Base-by-base conservation (phyloP, 331 rosid species). In the Erythrophleum ivorense region DNA sequence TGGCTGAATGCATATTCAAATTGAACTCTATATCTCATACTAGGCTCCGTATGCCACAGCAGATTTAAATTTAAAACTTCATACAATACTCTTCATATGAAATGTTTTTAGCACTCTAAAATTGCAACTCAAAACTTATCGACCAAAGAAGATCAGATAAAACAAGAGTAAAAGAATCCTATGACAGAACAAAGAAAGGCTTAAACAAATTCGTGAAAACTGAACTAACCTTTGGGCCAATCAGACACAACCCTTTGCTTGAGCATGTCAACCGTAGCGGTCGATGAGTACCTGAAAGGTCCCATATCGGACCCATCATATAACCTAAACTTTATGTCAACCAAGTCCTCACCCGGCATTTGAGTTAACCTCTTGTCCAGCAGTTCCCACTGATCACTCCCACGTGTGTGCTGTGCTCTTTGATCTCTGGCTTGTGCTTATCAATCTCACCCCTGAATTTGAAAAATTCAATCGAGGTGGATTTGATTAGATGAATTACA, bases 271-370 rank as follows among this genome's bases (percentile, higher is more conserved):
- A 94, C 92, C 4, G 98, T 94, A 6, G 97, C 93, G 15, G 97
- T 87, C 34, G 97, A 81, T 9, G 98, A 94, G 88, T 94, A 94
- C 77, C 91, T 88, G 80, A 94, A 91, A 8, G 98, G 97, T 36
- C 98, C 98, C 46, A 92, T 85, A 78, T 94, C 97, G 73, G 97
- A 90, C 65, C 98, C 97, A 88, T 92, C 97, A 82, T 91, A 89
- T 79, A 94, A 71, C 87, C 98, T 84, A 82, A 94, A 94, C 88
- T 92, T 91, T 57, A 92, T 90, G 57, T 91, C 97, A 12, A 94
- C 93, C 88, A 88, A 88, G 62, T 94, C 98, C 85, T 92, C 98
- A 86, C 92, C 98, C 88, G 94, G 94, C 98, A 94, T 94, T 87
- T 89, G 87, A 50, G 72, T 85, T 53, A 67, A 78, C 84, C 78